These are phyloP conservation scores for Chrysanthemum lavandulifolium DNA, from an alignment of 129 eudicot genomes.

Conservation along the genomic window DNA sequence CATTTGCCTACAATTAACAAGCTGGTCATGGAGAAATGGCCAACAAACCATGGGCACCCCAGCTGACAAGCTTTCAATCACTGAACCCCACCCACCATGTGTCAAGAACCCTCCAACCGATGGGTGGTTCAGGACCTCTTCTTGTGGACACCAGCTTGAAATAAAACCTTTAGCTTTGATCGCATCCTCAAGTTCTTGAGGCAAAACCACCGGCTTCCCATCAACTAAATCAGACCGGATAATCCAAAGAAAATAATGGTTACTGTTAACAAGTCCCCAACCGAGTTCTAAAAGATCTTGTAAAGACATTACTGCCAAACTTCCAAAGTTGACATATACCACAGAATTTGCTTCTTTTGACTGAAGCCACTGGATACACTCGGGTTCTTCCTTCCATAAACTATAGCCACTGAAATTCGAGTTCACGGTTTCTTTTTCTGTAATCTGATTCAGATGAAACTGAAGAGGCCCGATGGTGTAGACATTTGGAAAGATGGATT, in stretches of 20 bases:
- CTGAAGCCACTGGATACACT: slow-evolving; percentile 31
- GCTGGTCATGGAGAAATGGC: slow-evolving; percentile 25
- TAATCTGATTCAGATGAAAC: slow-evolving; percentile 18
- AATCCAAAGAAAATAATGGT: slow-evolving; percentile 33
- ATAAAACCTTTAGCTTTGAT: slow-evolving; percentile 24
- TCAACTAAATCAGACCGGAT: slow-evolving; percentile 31
- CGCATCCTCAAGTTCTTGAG: slow-evolving; percentile 19
- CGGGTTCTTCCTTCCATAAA: slow-evolving; percentile 38
- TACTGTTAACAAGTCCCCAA: slow-evolving; percentile 38
- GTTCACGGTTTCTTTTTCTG: background rate
- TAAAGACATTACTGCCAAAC: slow-evolving; percentile 25
- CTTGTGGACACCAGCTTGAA: slow-evolving; percentile 32
- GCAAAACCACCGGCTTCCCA: slow-evolving; percentile 16
- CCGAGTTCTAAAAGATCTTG: slow-evolving; percentile 26
- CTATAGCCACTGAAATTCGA: slow-evolving; percentile 20
- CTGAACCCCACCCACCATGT: slow-evolving; percentile 35
- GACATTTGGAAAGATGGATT: slow-evolving; percentile 16
- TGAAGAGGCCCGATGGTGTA: slow-evolving; percentile 32
- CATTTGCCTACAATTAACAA: slow-evolving; percentile 22
- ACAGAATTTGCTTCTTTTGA: slow-evolving; percentile 30
- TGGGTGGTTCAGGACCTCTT: slow-evolving; percentile 30
- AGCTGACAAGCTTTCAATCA: slow-evolving; percentile 26
- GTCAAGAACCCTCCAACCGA: slow-evolving; percentile 36
- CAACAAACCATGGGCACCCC: slow-evolving; percentile 34
- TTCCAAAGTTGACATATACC: slow-evolving; percentile 42